A percentile compares a stretch with the other conserved stretches of the same genome.
Evolutionary conservation across 1,284 basidiomycete species (phyloP).

Genomic region (Lentinula novae-zelandiae): DNA sequence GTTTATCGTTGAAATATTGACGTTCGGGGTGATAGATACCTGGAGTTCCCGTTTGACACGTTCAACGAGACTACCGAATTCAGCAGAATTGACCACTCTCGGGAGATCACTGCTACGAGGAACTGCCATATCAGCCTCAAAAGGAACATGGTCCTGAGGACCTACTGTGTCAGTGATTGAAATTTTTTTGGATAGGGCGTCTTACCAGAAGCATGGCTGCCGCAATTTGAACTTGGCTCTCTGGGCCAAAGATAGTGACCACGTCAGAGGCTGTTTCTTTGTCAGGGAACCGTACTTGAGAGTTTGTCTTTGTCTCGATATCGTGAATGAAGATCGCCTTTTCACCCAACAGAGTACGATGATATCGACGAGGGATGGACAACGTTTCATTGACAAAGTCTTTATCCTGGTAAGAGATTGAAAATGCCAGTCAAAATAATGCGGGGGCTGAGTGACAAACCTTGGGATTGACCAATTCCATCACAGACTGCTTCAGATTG

Average conservation of each 20-base stretch:
- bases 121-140: constrained; percentile 93
- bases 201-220: constrained; percentile 90
- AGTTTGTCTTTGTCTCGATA: constrained; percentile 96
- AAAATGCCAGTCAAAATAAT: constrained; percentile 9
- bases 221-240: constrained; percentile 95
- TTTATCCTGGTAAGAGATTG: constrained; percentile 66
- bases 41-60: constrained; percentile 92
- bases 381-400: constrained; percentile 95
- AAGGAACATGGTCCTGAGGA: constrained; percentile 88
- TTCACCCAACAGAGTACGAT: constrained; percentile 92
- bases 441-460: constrained; percentile 33
- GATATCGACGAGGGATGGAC: constrained; percentile 90
- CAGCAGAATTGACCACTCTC: constrained; percentile 69
- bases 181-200: background rate
- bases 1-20: constrained; percentile 46
- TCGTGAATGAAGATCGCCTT: constrained; percentile 97
- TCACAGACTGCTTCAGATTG: constrained; percentile 93
- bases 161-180: constrained; percentile 8
- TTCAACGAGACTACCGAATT: constrained; percentile 83
- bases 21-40: constrained; percentile 80
- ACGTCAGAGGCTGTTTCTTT: constrained; percentile 92
- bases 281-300: constrained; percentile 91
- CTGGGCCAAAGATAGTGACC: constrained; percentile 93
- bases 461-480: constrained; percentile 97
- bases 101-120: constrained; percentile 81